Conservation (phyloP, 192 early-diverging fungal genomes). For the Chytriomyces sp. region DNA sequence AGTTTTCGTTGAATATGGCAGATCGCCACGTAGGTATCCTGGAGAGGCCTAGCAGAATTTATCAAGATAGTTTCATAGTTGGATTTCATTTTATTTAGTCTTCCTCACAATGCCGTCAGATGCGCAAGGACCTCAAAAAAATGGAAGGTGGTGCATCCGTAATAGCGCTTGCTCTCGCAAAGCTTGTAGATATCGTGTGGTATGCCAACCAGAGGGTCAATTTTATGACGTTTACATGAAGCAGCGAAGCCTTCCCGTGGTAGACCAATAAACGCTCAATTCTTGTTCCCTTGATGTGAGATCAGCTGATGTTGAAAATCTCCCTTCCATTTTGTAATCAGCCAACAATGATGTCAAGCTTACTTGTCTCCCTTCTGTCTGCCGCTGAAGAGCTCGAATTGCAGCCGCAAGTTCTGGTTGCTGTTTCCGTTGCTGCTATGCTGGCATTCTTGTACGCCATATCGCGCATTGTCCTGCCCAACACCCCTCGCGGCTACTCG, state of each 20-base stretch:
- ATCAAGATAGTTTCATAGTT: conserved; percentile 13
- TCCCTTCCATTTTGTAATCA: too few species aligned
- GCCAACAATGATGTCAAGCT: too few species aligned
- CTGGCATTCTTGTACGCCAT: not conserved
- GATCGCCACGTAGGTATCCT: conserved; percentile 31
- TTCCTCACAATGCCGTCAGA: not conserved
- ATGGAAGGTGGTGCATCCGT: not conserved
- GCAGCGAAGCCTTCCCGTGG: conserved; percentile 30
- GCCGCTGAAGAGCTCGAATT: not conserved
- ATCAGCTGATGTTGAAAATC: too few species aligned
- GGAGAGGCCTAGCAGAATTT: conserved; percentile 7
- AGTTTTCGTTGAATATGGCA: conserved; percentile 23
- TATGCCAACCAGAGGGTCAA: not conserved
- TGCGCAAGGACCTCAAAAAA: not conserved
- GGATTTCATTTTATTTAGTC: not conserved
- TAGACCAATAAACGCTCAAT: too few species aligned
- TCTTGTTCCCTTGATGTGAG: too few species aligned
- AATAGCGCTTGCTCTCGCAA: not conserved
- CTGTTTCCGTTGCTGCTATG: not conserved
- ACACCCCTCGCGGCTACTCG: not conserved
- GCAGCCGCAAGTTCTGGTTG: not conserved
- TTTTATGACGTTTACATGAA: not conserved
- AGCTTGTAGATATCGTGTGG: not conserved
- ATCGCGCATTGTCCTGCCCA: not conserved
- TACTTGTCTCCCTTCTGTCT: conserved; percentile 6